Percentiles rank a stretch among this genome's conserved stretches.
These are phyloP conservation scores for Apiotrichum gracile DNA, from an alignment of 1,284 basidiomycete species.

Conservation along the genomic window DNA sequence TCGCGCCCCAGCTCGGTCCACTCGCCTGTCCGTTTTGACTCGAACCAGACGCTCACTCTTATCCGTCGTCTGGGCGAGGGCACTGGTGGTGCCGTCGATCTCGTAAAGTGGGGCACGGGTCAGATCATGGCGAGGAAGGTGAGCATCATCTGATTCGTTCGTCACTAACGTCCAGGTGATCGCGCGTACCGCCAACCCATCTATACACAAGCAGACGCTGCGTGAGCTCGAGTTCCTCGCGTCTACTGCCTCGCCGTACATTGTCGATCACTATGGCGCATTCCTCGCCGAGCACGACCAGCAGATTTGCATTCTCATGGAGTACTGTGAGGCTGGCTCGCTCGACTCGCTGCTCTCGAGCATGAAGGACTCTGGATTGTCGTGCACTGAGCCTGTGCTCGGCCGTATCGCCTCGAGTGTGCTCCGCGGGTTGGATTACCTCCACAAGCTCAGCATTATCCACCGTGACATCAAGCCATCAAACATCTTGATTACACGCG, in stretches of 20 bases:
- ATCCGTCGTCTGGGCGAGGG: constrained; percentile 81
- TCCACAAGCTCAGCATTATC: constrained; percentile 85
- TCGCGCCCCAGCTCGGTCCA: not conserved
- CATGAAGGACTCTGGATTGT: constrained; percentile 69
- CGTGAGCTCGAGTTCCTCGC: constrained; percentile 89
- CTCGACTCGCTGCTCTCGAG: constrained; percentile 81
- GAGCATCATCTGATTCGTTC: constrained; percentile 14
- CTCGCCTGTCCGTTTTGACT: not conserved
- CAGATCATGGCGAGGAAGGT: constrained; percentile 81
- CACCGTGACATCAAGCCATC: constrained; percentile 98
- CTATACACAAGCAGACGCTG: constrained; percentile 75
- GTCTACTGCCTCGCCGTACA: constrained; percentile 75
- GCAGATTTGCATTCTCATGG: constrained; percentile 95
- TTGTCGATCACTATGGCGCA: constrained; percentile 88
- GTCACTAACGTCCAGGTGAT: constrained; percentile 58
- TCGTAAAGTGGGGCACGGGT: constrained; percentile 64
- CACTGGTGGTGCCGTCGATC: constrained; percentile 89
- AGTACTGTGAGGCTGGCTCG: constrained; percentile 74
- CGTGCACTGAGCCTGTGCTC: constrained; percentile 86
- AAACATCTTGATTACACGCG: constrained; percentile 80
- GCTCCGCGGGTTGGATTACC: constrained; percentile 82
- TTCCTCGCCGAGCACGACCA: constrained; percentile 89
- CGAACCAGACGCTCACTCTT: constrained; percentile 54
- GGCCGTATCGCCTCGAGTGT: constrained; percentile 90
- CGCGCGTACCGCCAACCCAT: constrained; percentile 85